Base-by-base conservation (phyloP, 208 protist genomes). In the Trypanosoma conorhini region DNA sequence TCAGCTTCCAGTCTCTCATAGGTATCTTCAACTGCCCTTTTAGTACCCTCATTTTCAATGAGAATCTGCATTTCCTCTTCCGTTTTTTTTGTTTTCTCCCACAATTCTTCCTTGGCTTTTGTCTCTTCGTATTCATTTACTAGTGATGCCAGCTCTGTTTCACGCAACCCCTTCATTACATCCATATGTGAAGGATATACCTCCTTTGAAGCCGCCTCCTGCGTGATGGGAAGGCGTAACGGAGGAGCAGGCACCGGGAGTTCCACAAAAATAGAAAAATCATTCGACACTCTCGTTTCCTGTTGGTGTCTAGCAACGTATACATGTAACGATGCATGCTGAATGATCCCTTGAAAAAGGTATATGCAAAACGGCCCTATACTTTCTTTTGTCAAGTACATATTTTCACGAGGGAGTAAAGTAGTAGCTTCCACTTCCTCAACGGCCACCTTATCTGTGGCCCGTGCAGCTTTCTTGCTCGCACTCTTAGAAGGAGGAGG, bases 41-140 rank as follows among this genome's bases (percentile, higher is more conserved):
- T 69, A 5, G 77, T 82, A n/a, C 73, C 76, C 24, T 86, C 54
- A 40, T 82, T 83, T 51, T 88, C 85, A 67, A 96, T 86, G 58
- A 87, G 77, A 40, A 96, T 57, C 13, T 80, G 42, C 78, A 96
- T 88, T 31, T 92, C 87, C 9, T 65, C 71, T 31, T 87, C 82
- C 44, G 70, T 77, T 67, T 93, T 77, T 42, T 57, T 65, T 10
- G 80, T 81, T 35, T 69, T 68, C 19, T 55, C 59, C 52, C 62
- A 80, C 21, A 74, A 59, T 28, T 74, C 82, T 28, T 81, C 70
- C 15, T 62, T 58, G 15, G 69, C 79, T 33, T 80, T 54, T 46
- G 77, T 80, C 70, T 88, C 87, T 5, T 79, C 68, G 67, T 89
- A 83, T 28, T 80, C 74, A 4, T 64, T 69, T 13, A 67, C 58